Base-by-base conservation (phyloP, 139 green algal genomes). In the Astrephomene gubernaculifera region DNA sequence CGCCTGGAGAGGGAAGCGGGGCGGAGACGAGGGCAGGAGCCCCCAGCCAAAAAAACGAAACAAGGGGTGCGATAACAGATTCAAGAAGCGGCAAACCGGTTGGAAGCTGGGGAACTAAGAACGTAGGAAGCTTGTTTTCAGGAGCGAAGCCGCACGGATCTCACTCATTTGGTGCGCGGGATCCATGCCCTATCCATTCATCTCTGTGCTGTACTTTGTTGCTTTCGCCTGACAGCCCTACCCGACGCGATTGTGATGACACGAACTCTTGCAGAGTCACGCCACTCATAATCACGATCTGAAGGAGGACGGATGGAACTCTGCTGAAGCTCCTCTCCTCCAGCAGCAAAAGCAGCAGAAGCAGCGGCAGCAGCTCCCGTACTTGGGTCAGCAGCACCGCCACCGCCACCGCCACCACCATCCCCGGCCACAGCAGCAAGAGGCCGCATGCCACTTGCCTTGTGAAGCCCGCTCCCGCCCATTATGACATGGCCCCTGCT, bases 161-260 rank as follows among this genome's bases (percentile, higher is more conserved):
- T 65, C 19, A 9, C 31, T 17, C 19, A n/a, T 65, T 27, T 27
- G 57, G 14, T 33, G 14, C 14, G 49, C 12, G 49, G 49, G 49
- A 57, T 27, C 57, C 14, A 9, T 17, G 57, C 29, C 57, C 57
- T 24, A 9, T 6, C 6, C 6, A 6, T n/a, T 24, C 19, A 9
- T 27, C 57, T 24, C 22, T n/a, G 57, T 9, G 57, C 19, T 6
- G n/a, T 31, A 19, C n/a, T 70, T 5, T 8, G 63, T 6, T 29
- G 63, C 63, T 70, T 7, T 70, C n/a, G 6, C 29, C 63, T 7
- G 21, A 49, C 36, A 5, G 65, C n/a, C 22, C 4, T n/a, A 81
- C 73, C 73, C 29, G 60, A 41, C 0, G 54, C 53, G 6, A 81
- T 52, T 12, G 45, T 81, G 22, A 81, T 21, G 24, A 81, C 73